phyloP scores from a whole-genome alignment of 2,329 filamentous ascomycete species.

The Hypoxylon sp. region DNA sequence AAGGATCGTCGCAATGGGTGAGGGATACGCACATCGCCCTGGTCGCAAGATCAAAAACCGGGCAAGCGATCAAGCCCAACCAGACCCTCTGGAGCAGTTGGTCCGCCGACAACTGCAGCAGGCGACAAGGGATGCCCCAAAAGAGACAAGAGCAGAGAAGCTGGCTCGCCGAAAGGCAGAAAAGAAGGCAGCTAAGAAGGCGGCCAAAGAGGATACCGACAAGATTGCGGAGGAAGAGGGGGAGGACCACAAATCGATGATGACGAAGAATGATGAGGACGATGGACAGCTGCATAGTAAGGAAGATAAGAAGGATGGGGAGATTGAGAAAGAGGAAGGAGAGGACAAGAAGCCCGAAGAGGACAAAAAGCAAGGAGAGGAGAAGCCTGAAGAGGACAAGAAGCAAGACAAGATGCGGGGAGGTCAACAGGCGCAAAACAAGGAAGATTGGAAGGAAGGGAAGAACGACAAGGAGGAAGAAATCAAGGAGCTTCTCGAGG shows the following conservation, averaged over 20 bases:
- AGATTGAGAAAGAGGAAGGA: background rate
- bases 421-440: too few species aligned
- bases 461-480: too few species aligned
- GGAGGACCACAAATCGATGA: background rate
- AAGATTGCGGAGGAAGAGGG: too few species aligned
- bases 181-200: background rate
- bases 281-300: background rate
- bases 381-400: too few species aligned
- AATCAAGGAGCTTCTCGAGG: too few species aligned
- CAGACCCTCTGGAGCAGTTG: background rate
- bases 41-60: background rate
- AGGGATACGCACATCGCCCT: background rate
- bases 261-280: background rate
- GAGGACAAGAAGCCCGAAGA: too few species aligned
- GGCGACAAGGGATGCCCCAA: background rate
- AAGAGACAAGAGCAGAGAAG: conserved; percentile 1
- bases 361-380: too few species aligned
- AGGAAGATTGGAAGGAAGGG: too few species aligned
- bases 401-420: too few species aligned
- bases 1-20: background rate
- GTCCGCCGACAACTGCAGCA: background rate
- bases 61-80: background rate
- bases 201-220: background rate
- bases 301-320: background rate
- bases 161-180: background rate